Evolutionary conservation across 2,329 filamentous ascomycete genomes (phyloP), one percentile per base, ranked within the genome.

Genomic region (Trematosphaeria pertusa): DNA sequence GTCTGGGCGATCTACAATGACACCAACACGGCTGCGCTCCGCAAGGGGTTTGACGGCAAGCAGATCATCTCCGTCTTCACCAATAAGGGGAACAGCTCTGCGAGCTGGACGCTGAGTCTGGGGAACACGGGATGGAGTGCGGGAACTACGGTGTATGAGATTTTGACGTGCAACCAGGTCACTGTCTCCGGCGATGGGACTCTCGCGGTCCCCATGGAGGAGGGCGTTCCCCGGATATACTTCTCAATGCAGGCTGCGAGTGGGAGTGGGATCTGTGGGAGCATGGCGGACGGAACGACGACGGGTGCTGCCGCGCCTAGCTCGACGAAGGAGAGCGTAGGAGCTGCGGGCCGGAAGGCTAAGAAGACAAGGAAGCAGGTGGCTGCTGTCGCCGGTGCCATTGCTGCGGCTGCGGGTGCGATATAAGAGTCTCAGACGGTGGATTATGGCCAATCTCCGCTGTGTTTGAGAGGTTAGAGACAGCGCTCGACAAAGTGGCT

Each of bases 1-100:
- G 73, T 72, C 43, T 64, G 68, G 17, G 64, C 74, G 5, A 70
- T 80, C 47, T 79, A 76, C 56, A 68, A 69, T 37, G 75, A 80
- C 35, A 58, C 60, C 4, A 67, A 71, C 30, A 75, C 73, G 8
- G 54, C 80, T 10, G 77, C 72, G 3, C 73, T 79, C 62, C 72
- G 76, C 14, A 75, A 77, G 47, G 77, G 75, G 3, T 62, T 66
- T 30, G 73, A 74, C 37, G 48, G 70, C 5, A 59, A 70, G 4
- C 71, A 72, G 8, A 61, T 81, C 12, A 67, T 81, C 26, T 73
- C 75, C 43, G 61, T 80, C 4, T 55, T 78, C 9, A 77, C 37
- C 17, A 78, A 76, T 40, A 70, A 71, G 30, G 75, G 75, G 2
- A 35, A 33, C 18, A 19, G 3, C 9, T 37, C 33, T 14, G 30